Base-by-base conservation (phyloP, 1,139 yeast species). In the Saccharomycopsis hybrid region DNA sequence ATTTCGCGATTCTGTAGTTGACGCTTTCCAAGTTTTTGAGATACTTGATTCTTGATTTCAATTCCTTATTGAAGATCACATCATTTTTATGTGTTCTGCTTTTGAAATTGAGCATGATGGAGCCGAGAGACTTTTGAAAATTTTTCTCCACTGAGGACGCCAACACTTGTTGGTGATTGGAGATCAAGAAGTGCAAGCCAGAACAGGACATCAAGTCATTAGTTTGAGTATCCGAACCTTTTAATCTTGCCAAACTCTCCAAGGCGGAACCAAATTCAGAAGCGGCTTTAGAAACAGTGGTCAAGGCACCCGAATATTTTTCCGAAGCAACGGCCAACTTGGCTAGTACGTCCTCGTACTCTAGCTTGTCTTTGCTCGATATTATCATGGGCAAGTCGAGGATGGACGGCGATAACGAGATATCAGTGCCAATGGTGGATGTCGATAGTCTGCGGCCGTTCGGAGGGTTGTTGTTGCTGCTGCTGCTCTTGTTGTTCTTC, bases 101-200 rank as follows among this genome's bases (percentile, higher is more conserved):
- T 44, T 70, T 66, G 56, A 82, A 75, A 28, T 62, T 63, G 4
- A 63, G 67, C 35, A 78, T 66, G 44, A 73, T 74, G 24, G 66
- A 62, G 11, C 61, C 59, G 43, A 85, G 67, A 0, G 89, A 87
- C n/a, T 64, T 68, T 52, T 76, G 80, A 59, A 86, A 79, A 41
- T 76, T 71, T 8, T 70, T 62, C 27, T 69, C 67, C 2, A 87
- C 64, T 47, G 81, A 68, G 48, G 79, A 70, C 28, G 88, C 76
- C 55, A 88, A 70, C 5, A 88, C 78, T 55, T 82, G 82, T 57
- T 85, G 84, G 60, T 86, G 94, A 62, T 86, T 86, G 0, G 94
- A 82, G 18, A 86, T 76, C 47, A 88, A 71, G 59, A 78, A 82
- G 59, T 87, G 92, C 52, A 88, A 66, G 1, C 95, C 95, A 42